These are phyloP conservation scores for Solanum chacoense DNA, from an alignment of 305 asterid species.

Conservation along the genomic window DNA sequence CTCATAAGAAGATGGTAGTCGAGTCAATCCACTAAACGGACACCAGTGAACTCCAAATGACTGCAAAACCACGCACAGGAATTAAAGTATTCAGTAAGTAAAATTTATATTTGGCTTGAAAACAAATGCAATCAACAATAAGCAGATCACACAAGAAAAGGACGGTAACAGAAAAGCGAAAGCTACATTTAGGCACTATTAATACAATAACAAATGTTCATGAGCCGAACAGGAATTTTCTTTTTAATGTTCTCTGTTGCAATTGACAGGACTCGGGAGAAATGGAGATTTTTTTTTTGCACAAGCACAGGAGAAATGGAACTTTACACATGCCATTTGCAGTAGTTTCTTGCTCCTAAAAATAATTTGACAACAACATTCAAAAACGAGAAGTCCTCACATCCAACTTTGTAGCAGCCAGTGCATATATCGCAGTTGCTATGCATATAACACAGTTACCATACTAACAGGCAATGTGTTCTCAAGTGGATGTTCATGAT, in stretches of 20 bases:
- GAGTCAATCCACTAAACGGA: constrained; percentile 24
- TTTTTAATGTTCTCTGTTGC: neutral
- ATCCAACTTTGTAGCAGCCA: neutral
- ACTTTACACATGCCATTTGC: neutral
- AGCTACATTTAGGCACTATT: neutral
- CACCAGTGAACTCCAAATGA: constrained; percentile 32
- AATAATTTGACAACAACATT: neutral
- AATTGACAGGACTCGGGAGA: neutral
- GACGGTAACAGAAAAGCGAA: neutral
- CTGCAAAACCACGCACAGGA: constrained; percentile 11
- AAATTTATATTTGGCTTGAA: neutral
- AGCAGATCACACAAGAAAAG: neutral
- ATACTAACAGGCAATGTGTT: neutral
- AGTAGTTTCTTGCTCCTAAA: neutral
- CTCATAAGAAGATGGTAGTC: constrained; percentile 22
- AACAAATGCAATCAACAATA: neutral
- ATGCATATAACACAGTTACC: neutral
- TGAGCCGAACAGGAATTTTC: neutral
- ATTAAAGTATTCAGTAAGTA: neutral
- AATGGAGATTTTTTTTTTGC: neutral
- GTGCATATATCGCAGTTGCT: neutral
- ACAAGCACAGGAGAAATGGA: neutral
- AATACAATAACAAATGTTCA: neutral
- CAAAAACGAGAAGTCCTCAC: neutral
- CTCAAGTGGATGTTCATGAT: neutral